Percentiles rank a stretch among this genome's conserved stretches.
Conservation (phyloP, 2,329 filamentous ascomycete genomes). For the Cytospora leucostoma region DNA sequence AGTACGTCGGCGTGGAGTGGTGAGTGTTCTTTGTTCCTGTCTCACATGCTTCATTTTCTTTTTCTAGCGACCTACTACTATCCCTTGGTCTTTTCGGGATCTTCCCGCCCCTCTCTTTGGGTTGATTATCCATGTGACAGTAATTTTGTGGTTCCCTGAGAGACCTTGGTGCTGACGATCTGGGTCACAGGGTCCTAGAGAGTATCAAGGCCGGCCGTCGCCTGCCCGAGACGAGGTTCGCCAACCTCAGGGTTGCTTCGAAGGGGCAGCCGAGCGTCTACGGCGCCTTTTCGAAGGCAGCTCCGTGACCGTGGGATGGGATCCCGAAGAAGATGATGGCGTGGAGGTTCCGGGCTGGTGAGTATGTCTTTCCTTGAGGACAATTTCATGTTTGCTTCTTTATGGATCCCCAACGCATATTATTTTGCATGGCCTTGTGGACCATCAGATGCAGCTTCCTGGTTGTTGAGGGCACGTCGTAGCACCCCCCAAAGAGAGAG, state of each 20-base stretch:
- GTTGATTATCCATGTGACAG: neutral
- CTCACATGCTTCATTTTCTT: neutral
- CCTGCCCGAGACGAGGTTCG: conserved; percentile 73
- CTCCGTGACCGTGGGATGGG: neutral
- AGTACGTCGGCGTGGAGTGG: conserved; percentile 83
- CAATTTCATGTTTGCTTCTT: conserved; percentile 22
- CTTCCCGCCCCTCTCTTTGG: neutral
- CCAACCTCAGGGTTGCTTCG: conserved; percentile 60
- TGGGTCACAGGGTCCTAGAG: conserved; percentile 68
- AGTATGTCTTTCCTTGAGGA: neutral
- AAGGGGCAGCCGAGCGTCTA: conserved; percentile 67
- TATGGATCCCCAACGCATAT: neutral
- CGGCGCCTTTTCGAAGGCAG: conserved; percentile 37
- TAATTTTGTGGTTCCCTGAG: conserved; percentile 15
- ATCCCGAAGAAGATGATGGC: neutral
- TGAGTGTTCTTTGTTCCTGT: conserved; percentile 40
- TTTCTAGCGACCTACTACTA: neutral
- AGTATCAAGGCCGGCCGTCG: conserved; percentile 76
- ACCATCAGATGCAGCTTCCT: conserved; percentile 9
- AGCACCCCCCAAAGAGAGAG: conserved; percentile 1
- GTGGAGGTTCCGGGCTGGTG: neutral
- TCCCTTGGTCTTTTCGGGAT: neutral
- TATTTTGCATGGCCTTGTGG: conserved; percentile 18
- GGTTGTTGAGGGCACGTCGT: neutral
- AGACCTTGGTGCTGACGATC: neutral